Percentiles rank a stretch among this genome's conserved stretches.
phyloP scores from a whole-genome alignment of 2,329 filamentous ascomycete genomes.

The Fusarium ambrosium region DNA sequence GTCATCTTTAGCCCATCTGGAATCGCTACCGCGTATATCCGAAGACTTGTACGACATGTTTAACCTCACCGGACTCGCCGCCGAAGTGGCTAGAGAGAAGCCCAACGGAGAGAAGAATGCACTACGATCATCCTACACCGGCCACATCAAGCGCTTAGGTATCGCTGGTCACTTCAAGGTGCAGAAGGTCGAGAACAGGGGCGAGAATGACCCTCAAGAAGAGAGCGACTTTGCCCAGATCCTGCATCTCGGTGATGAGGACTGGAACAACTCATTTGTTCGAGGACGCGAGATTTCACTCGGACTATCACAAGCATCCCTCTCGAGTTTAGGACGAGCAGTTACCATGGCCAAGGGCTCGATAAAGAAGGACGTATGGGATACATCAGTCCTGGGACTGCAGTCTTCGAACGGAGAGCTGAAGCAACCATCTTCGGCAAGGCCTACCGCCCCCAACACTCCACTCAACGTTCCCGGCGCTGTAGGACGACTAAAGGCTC shows the following conservation, averaged over 20 bases:
- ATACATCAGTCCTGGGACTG: slow-evolving; percentile 71
- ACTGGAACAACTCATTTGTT: slow-evolving; percentile 68
- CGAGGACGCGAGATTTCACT: slow-evolving; percentile 68
- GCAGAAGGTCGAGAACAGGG: slow-evolving; percentile 64
- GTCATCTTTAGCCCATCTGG: slow-evolving; percentile 61
- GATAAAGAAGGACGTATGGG: slow-evolving; percentile 68
- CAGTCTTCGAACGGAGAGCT: slow-evolving; percentile 58
- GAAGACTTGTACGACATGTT: slow-evolving; percentile 73
- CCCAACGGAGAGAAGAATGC: slow-evolving; percentile 77
- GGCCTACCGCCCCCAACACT: slow-evolving; percentile 67
- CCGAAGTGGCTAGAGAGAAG: slow-evolving; percentile 73
- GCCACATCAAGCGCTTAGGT: slow-evolving; percentile 74
- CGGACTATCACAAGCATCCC: slow-evolving; percentile 63
- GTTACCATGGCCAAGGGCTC: slow-evolving; percentile 70
- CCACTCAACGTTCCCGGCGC: slow-evolving; percentile 57
- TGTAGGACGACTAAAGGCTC: slow-evolving; percentile 56
- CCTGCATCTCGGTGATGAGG: slow-evolving; percentile 65
- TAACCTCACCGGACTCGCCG: slow-evolving; percentile 67
- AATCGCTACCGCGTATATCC: slow-evolving; percentile 62
- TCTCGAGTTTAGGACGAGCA: slow-evolving; percentile 63
- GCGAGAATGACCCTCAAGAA: slow-evolving; percentile 47
- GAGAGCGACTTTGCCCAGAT: slow-evolving; percentile 66
- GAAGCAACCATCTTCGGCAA: slow-evolving; percentile 59
- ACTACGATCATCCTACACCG: slow-evolving; percentile 77
- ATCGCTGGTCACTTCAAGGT: slow-evolving; percentile 73